A percentile compares a stretch with the other conserved stretches of the same genome.
Evolutionary conservation across 148 eudicot species (phyloP).

Genomic region (Gaultheria prostrata): DNA sequence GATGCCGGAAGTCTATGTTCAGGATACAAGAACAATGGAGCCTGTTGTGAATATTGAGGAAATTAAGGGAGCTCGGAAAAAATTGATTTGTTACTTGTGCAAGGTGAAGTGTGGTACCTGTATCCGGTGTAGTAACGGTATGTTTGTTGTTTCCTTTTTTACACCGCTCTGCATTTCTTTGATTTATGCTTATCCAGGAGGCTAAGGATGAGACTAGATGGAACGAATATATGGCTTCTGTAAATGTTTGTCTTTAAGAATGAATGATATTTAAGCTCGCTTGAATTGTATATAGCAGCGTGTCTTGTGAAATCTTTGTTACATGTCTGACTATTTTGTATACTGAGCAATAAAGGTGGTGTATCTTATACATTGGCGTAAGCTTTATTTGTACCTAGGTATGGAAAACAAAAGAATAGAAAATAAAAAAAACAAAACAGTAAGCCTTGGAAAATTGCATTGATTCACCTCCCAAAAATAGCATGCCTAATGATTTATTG

Average conservation of each 20-base stretch:
- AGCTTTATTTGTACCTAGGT: neutral
- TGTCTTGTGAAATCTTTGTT: constrained; percentile 11
- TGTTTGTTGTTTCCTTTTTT: constrained; percentile 51
- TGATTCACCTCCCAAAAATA: neutral
- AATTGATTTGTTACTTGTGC: constrained; percentile 79
- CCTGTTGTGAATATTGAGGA: constrained; percentile 66
- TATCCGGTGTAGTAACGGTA: constrained; percentile 97
- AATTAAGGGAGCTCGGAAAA: constrained; percentile 66
- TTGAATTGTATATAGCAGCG: neutral
- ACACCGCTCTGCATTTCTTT: constrained; percentile 31
- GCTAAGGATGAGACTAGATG: constrained; percentile 14
- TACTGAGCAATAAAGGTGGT: neutral
- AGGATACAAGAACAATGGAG: constrained; percentile 81
- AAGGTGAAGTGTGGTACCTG: constrained; percentile 81
- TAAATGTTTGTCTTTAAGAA: neutral
- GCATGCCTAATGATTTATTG: neutral
- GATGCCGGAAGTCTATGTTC: constrained; percentile 83
- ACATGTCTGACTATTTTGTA: neutral
- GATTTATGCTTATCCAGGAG: constrained; percentile 21
- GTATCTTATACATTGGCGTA: neutral
- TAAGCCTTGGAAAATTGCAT: neutral
- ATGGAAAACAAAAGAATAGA: neutral
- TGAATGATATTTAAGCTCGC: constrained; percentile 1
- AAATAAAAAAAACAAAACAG: neutral
- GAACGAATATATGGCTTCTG: constrained; percentile 12